Conservation (phyloP, 306 rosid genomes). For the Vicia faba region DNA sequence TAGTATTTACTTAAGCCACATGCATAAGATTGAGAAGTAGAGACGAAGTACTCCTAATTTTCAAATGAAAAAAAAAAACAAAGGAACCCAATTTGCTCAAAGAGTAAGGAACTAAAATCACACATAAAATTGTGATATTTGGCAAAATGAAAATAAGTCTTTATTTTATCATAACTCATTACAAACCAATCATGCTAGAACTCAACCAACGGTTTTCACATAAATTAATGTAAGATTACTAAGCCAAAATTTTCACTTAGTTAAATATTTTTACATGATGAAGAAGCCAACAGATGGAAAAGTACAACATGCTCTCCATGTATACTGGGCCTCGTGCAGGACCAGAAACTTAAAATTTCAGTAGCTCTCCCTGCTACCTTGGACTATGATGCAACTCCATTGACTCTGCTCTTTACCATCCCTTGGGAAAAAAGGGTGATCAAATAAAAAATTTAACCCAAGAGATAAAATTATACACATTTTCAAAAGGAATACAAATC, state of each 20-base stretch:
- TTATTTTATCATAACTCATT: background rate
- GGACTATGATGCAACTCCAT: constrained; percentile 38
- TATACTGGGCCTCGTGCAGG: constrained; percentile 48
- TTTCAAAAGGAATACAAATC: constrained; percentile 54
- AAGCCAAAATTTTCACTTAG: constrained; percentile 58
- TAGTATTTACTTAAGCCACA: background rate
- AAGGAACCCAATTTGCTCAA: background rate
- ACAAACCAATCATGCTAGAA: constrained; percentile 13
- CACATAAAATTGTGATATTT: background rate
- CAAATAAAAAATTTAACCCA: constrained; percentile 50
- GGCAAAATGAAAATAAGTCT: background rate
- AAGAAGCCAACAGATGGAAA: constrained; percentile 47
- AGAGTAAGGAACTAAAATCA: background rate
- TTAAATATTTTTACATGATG: constrained; percentile 55
- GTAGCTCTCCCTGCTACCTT: constrained; percentile 48
- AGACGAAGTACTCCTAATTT: background rate
- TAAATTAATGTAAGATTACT: background rate
- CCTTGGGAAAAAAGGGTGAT: constrained; percentile 46
- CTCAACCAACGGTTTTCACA: background rate
- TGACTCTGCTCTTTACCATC: constrained; percentile 44
- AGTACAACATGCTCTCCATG: constrained; percentile 55
- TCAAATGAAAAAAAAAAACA: background rate
- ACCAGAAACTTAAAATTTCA: constrained; percentile 40
- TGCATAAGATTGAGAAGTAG: background rate
- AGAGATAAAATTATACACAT: constrained; percentile 62